phyloP scores from a whole-genome alignment of 2,329 filamentous ascomycete genomes.

The Pseudogymnoascus sp. region DNA sequence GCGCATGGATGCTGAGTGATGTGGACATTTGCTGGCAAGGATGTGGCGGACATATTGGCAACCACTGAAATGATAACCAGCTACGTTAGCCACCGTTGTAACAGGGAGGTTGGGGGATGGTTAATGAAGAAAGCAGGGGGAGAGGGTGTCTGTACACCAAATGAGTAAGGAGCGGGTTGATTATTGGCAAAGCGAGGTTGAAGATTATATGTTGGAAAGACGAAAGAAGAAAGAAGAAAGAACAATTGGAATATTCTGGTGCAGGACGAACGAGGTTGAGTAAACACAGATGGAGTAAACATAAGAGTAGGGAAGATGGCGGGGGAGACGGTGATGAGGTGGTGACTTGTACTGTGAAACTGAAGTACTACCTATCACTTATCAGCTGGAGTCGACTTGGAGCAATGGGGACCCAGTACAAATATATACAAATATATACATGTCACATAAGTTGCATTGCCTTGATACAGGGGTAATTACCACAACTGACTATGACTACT shows the following conservation, averaged over 20 bases:
- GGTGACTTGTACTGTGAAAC: neutral
- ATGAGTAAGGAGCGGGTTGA: neutral
- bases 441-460: neutral
- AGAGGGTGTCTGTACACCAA: neutral
- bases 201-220: neutral
- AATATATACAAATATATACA: neutral
- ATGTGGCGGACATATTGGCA: constrained; percentile 15
- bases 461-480: neutral
- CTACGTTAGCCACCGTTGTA: constrained; percentile 3
- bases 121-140: neutral
- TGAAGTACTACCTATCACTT: neutral
- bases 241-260: neutral
- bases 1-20: constrained; percentile 82
- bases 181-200: neutral
- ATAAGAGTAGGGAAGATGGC: neutral
- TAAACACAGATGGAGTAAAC: neutral
- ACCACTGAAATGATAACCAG: neutral
- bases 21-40: constrained; percentile 57
- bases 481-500: neutral
- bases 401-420: neutral
- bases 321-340: neutral
- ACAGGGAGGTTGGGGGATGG: constrained; percentile 2
- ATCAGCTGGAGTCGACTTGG: neutral
- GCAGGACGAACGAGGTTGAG: neutral
- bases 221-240: neutral